A percentile compares a stretch with the other conserved stretches of the same genome.
Conservation (phyloP, 805 yeast genomes). For the Maudiozyma serrabonitensis region DNA sequence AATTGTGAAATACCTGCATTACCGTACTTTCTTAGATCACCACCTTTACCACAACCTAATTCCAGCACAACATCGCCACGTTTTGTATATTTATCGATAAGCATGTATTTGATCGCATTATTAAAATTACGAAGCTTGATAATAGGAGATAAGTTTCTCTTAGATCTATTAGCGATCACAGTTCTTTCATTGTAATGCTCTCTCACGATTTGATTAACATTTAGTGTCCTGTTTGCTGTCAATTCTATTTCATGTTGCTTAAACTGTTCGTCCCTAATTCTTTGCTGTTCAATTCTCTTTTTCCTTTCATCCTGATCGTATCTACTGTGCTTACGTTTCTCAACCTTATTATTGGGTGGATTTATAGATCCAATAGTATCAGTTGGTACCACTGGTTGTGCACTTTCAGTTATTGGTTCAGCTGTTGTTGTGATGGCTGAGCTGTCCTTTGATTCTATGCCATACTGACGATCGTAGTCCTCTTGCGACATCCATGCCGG, state of each 20-base stretch:
- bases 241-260: slow-evolving; percentile 28
- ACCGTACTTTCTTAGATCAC: slow-evolving; percentile 87
- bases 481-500: slow-evolving; percentile 33
- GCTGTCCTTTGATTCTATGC: neutral
- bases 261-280: slow-evolving; percentile 27
- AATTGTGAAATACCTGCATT: slow-evolving; percentile 63
- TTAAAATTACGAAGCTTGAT: slow-evolving; percentile 81
- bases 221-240: slow-evolving; percentile 31
- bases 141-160: slow-evolving; percentile 71
- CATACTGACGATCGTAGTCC: slow-evolving; percentile 28
- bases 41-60: slow-evolving; percentile 96
- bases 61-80: slow-evolving; percentile 59
- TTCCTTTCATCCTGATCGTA: slow-evolving; percentile 27
- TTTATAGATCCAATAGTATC: neutral
- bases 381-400: neutral
- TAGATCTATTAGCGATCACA: slow-evolving; percentile 48
- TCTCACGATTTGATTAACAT: slow-evolving; percentile 60
- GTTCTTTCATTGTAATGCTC: slow-evolving; percentile 83
- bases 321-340: slow-evolving; percentile 23
- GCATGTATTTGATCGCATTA: slow-evolving; percentile 80
- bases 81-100: slow-evolving; percentile 59
- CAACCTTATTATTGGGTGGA: slow-evolving; percentile 9
- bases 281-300: slow-evolving; percentile 26
- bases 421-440: neutral
- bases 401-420: neutral